Base-by-base conservation (phyloP, 441 rosid genomes). In the Mallotus japonicus region DNA sequence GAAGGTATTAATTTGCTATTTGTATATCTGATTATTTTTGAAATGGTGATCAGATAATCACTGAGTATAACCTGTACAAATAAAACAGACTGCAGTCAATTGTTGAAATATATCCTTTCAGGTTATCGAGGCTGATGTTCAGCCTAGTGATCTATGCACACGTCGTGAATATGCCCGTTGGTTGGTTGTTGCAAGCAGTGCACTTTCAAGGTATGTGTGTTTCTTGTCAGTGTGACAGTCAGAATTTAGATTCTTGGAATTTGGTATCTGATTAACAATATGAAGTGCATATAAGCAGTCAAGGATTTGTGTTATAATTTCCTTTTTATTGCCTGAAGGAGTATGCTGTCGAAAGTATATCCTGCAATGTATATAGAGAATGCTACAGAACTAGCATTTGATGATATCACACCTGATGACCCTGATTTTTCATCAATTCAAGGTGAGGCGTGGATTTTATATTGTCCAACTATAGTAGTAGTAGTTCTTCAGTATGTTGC, bases 141-240 rank as follows among this genome's bases (percentile, higher is more conserved):
- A 79, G 76, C 92, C 93, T 28, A 77, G 91, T 73, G 92, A 85
- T 85, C 82, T 95, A 19, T 95, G 98, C 70, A 86, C 92, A 70
- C 98, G 98, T 20, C 93, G 97, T 67, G 95, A 91, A 69, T 95
- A 93, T 82, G 99, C 96, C 69, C 89, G 93, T 69, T 95, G 99
- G 98, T 83, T 95, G 83, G 89, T 95, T 64, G 82, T 88, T 78
- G 96, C 97, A 55, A 93, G 95, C 80, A 79, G 88, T 79, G 86
- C 85, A 55, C 85, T 95, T 76, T 86, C 97, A 69, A 91, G 99
- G 99, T 95, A 83, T 62, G 22, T 37, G 47, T 53, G 70, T 77
- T 71, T 82, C 76, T 69, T 56, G 64, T 51, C 65, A 22, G 47
- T 49, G 19, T 28, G 65, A 64, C 34, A 73, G 54, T 28, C 65